Base-by-base conservation (phyloP, 257 asterid species). In the Paraleonurus japonicus region DNA sequence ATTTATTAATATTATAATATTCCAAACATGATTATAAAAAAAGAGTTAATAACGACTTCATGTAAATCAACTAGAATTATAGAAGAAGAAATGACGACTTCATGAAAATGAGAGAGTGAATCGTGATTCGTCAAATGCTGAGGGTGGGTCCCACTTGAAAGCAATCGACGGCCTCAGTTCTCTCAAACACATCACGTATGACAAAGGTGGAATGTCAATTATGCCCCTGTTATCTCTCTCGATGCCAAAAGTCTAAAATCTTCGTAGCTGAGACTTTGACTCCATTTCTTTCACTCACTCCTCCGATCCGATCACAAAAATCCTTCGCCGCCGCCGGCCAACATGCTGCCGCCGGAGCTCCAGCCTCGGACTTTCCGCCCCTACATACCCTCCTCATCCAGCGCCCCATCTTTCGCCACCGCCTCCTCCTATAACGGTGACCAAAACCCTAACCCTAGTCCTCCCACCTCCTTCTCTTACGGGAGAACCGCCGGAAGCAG, bases 321-420 rank as follows among this genome's bases (percentile, higher is more conserved):
- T 72, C 73, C 1, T 15, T n/a, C 81, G 4, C 71, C 77, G 76
- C 50, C 79, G 77, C 82, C 84, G 88, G 86, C 82, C 74, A 61
- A 60, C 16, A 90, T 89, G 98, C 84, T 92, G 65, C 91, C 90
- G 85, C 95, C 95, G 90, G 99, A 95, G 90, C 96, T 95, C 74
- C 95, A 95, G 71, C 78, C 99, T 28, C 90, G 95, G 78, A 51
- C 95, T 13, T 86, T 86, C 88, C 97, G 97, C 53, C 97, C 98
- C 0, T 83, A 88, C 77, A 85, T 91, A 55, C 75, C 93, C 22
- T 67, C 92, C 75, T 87, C 97, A 35, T 70, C 81, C 30, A 95
- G 99, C 54, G 83, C 88, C 9, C 96, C 96, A 32, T 87, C 93
- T 1, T 85, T 92, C 66, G 78, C 95, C 75, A 73, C 87, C 69